Evolutionary conservation across 257 asterid species (phyloP), one percentile per base, ranked within the genome.

Genomic region (Nicotiana tabacum): DNA sequence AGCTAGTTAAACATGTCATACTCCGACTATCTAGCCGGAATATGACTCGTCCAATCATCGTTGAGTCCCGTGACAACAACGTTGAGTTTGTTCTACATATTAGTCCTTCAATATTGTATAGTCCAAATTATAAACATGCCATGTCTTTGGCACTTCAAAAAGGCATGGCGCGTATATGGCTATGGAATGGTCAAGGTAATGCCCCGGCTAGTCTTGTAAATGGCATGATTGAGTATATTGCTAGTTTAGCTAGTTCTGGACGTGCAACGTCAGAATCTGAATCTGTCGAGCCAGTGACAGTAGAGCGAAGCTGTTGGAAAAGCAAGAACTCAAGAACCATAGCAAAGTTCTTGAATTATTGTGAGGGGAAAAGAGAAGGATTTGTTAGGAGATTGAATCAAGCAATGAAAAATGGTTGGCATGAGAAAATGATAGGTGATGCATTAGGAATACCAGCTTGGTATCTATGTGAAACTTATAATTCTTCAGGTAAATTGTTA

Each of bases 311-410:
- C 15, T 88, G 89, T 39, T 90, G 90, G 94, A 77, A 62, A 74
- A 83, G 69, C 77, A 65, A 55, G 82, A 86, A 88, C 10, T 1
- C 80, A 2, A 61, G 64, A 27, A 57, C 10, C 81, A 91, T 91
- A 90, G 93, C 89, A 39, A 84, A 82, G 56, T 86, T 88, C 66
- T 85, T 93, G 88, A 83, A 61, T 13, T 77, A 83, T 64, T 80
- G 85, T 13, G 98, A 93, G 86, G 30, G 82, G 35, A 79, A 83
- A 21, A 88, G 66, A 13, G 83, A 91, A 0, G 98, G 97, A 55
- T 94, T 90, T 83, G 33, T 93, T 66, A n/a, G 91, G 18, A 88
- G 90, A 74, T 85, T 93, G 92, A 94, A 94, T 74, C 90, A 77
- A 30, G 91, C 78, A 8, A 83, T 93, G 94, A 89, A 77, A 86